Conservation (phyloP, 768 basidiomycete genomes). For the Termitomyces sp. region DNA sequence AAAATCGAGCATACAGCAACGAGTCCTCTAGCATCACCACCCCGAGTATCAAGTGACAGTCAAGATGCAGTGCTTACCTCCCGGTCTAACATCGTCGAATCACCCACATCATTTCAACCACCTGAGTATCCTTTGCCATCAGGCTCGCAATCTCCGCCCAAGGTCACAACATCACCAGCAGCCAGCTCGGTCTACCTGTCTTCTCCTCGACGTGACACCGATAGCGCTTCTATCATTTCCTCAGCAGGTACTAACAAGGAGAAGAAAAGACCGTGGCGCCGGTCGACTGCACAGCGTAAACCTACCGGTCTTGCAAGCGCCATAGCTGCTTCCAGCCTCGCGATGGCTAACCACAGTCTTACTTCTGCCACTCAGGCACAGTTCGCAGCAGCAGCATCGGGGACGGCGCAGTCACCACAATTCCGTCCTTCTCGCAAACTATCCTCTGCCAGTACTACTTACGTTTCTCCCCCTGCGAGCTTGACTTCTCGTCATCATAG, state of each 20-base stretch:
- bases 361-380: constrained; percentile 42
- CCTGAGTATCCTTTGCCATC: constrained; percentile 20
- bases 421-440: constrained; percentile 3
- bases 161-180: constrained; percentile 5
- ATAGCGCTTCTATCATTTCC: constrained; percentile 19
- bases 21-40: constrained; percentile 13
- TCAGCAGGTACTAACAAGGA: constrained; percentile 18
- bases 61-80: constrained; percentile 15
- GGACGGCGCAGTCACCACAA: constrained; percentile 7
- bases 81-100: constrained; percentile 34
- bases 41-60: constrained; percentile 10
- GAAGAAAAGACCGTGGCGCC: constrained; percentile 39
- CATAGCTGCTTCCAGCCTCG: constrained; percentile 58
- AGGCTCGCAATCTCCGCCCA: constrained; percentile 9
- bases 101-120: constrained; percentile 33
- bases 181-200: constrained; percentile 15
- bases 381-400: constrained; percentile 25
- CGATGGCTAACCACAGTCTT: constrained; percentile 56
- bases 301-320: constrained; percentile 62
- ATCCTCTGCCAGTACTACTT: constrained; percentile 15
- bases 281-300: constrained; percentile 34
- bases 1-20: constrained; percentile 20
- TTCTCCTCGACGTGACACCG: constrained; percentile 16
- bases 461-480: constrained; percentile 21
- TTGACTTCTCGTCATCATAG: constrained; percentile 21